Base-by-base conservation (phyloP, 1,284 basidiomycete species). In the Boletus smithii region DNA sequence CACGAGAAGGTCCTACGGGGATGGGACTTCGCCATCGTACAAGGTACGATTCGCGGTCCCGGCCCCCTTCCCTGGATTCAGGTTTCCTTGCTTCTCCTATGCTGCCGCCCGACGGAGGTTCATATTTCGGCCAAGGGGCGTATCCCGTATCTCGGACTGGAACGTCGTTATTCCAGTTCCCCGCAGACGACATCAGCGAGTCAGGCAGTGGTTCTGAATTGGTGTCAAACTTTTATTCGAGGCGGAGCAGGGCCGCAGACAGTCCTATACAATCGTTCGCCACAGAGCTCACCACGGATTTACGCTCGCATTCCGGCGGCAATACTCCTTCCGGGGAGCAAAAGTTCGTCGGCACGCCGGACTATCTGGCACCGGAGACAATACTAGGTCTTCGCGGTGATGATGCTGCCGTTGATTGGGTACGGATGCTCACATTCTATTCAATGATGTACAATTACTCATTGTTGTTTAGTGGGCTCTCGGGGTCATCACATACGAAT, bases 401-500 rank as follows among this genome's bases (percentile, higher is more conserved):
- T 64, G 95, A 99, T 69, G 88, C 87, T 34, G 85, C 88, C 13
- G 97, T 98, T 53, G 97, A 99, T 73, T 99, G 97, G 94, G 91
- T 93, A 55, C 46, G 79, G 68, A 17, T 58, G 65, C 22, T 45
- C 34, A 53, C 30, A 26, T 46, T 48, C 33, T 48, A 43, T 41
- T 45, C 16, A 14, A 32, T 30, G 16, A 40, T 26, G 18, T 31
- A 35, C 49, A 24, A 48, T 48, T 47, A 42, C 58, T 56, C 53
- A 56, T 53, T 49, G 48, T 55, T 20, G 29, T 48, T 32, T 42
- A 87, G 85, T 99, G 97, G 97, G 97, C 97, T 13, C 79, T 99
- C 29, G 97, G 97, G 52, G 94, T 98, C 37, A 97, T 99, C 61
- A 88, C 94, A 23, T 99, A 99, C 71, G 95, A 99, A 73, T 99